Evolutionary conservation across 2,329 filamentous ascomycete genomes (phyloP).

Genomic region (Calonectria montana): DNA sequence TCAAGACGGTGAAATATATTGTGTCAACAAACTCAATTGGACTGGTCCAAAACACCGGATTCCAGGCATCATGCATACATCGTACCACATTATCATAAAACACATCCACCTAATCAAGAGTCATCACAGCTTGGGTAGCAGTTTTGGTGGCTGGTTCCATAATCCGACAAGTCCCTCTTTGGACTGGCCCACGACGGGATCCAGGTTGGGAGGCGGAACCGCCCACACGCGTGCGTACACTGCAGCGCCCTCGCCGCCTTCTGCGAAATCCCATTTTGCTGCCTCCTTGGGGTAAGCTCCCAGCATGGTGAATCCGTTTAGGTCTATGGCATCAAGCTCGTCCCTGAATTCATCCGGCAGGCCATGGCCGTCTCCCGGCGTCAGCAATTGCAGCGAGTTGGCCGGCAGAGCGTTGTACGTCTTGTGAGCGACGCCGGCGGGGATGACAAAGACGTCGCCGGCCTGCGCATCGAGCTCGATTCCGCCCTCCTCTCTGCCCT

Average conservation of each 20-base stretch:
- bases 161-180: neutral
- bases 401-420: slow-evolving; percentile 56
- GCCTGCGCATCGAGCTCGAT: slow-evolving; percentile 58
- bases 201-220: neutral
- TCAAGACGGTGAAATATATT: too few species aligned
- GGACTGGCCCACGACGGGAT: slow-evolving; percentile 5
- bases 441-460: slow-evolving; percentile 70
- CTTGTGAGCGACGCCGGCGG: slow-evolving; percentile 67
- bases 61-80: too few species aligned
- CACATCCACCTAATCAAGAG: neutral
- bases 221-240: neutral
- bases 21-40: too few species aligned
- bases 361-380: slow-evolving; percentile 55
- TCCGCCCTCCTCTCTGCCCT: slow-evolving; percentile 57
- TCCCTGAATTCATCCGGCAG: slow-evolving; percentile 46
- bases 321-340: slow-evolving; percentile 49
- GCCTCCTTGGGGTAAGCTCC: neutral
- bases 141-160: neutral
- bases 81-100: too few species aligned
- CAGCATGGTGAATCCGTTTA: slow-evolving; percentile 43
- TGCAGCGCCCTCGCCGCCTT: neutral
- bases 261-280: neutral
- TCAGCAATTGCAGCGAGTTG: slow-evolving; percentile 49
- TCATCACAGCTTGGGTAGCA: neutral
- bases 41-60: too few species aligned